Conservation (phyloP, 1,284 basidiomycete species). For the Microbotryum intermedium region DNA sequence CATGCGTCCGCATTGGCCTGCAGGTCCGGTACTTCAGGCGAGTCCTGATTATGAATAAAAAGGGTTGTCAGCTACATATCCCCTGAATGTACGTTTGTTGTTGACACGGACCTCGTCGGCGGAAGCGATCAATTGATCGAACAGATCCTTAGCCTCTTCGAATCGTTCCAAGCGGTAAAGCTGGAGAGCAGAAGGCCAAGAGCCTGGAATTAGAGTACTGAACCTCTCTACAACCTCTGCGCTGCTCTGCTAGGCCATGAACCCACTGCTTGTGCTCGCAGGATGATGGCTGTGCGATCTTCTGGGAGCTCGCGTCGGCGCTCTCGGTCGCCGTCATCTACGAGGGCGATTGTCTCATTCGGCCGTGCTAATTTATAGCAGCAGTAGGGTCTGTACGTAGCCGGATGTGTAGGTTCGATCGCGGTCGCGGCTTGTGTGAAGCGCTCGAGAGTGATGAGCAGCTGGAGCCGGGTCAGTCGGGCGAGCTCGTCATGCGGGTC, state of each 20-base stretch:
- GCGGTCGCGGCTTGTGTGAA: slow-evolving; percentile 11
- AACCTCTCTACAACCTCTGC: background rate
- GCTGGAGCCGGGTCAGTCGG: slow-evolving; percentile 21
- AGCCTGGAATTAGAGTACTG: background rate
- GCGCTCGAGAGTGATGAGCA: slow-evolving; percentile 30
- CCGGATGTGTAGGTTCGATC: background rate
- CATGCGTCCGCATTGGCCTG: slow-evolving; percentile 25
- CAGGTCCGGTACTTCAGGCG: slow-evolving; percentile 32
- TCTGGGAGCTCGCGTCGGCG: background rate
- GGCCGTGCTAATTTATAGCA: slow-evolving; percentile 30
- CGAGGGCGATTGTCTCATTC: background rate
- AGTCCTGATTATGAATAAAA: slow-evolving; percentile 19
- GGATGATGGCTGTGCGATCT: slow-evolving; percentile 16
- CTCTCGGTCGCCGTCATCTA: too few relatives aligned
- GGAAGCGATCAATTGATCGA: slow-evolving; percentile 29
- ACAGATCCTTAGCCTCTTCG: slow-evolving; percentile 19
- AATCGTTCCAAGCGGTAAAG: slow-evolving; percentile 31
- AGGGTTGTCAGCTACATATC: background rate
- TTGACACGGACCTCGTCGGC: slow-evolving; percentile 23
- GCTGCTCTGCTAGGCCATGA: slow-evolving; percentile 17
- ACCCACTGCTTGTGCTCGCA: slow-evolving; percentile 33
- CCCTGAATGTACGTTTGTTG: too few relatives aligned
- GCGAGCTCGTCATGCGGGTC: slow-evolving; percentile 23
- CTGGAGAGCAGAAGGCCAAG: slow-evolving; percentile 7
- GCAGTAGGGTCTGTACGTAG: slow-evolving; percentile 12